Base-by-base conservation (phyloP, 73 alveolate species). In the Breviolum minutum region DNA sequence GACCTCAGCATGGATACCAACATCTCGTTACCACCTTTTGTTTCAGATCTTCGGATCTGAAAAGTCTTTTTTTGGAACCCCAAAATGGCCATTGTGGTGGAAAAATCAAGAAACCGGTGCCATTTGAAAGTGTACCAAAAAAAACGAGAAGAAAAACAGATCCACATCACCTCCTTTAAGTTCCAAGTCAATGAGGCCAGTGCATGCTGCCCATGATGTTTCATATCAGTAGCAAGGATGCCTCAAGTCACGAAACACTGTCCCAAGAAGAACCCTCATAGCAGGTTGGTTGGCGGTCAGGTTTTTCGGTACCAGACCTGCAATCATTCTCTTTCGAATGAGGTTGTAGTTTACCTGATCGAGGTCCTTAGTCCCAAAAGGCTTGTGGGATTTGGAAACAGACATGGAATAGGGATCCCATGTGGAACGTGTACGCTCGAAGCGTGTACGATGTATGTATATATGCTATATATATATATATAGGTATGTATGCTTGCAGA, bases 171-270 rank as follows among this genome's bases (percentile, higher is more conserved):
- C n/a, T n/a, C n/a, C n/a, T n/a, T n/a, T n/a, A n/a, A n/a, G n/a
- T n/a, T n/a, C n/a, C n/a, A n/a, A n/a, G n/a, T n/a, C n/a, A n/a
- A n/a, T 27, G 71, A 89, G 96, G 97, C 97, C 71, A 19, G 69
- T 26, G 79, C 98, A 63, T 92, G 98, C 69, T 73, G 81, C 12
- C 98, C 98, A 26, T 92, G 98, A 68, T 92, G 98, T 81, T 92
- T 92, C 98, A 92, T 92, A 90, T 92, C 98, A 12, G 98, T 92
- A 24, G 98, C 89, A 26, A 92, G 98, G 90, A 92, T 92, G 91
- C 98, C 98, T 92, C 48, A 11, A 9, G 0, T 22, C 24, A 79
- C 88, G 12, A 5, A 8, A 5, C 64, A 63, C 66, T 24, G 26
- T 24, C 0, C 64, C 88, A 14, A 16, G 77, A 20, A 8, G 64